Conservation (phyloP, 805 yeast species). For the Maudiozyma turicensis region DNA sequence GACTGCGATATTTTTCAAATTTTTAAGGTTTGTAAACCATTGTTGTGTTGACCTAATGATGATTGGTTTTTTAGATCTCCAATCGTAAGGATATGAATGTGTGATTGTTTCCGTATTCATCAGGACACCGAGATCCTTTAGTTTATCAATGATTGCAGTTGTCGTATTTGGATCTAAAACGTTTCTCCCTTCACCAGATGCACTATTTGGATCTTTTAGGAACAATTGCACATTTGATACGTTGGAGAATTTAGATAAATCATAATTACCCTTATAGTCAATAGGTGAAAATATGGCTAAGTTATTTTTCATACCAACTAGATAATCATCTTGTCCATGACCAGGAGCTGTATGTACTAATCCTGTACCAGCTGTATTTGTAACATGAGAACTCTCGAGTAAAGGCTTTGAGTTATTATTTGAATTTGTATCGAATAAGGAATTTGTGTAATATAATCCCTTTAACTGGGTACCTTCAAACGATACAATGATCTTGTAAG, state of each 20-base stretch:
- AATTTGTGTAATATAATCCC: conserved; percentile 44
- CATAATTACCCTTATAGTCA: conserved; percentile 62
- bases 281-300: conserved; percentile 68
- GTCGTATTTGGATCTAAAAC: conserved; percentile 55
- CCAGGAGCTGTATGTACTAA: conserved; percentile 97
- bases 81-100: conserved; percentile 93
- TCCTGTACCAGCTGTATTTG: conserved; percentile 80
- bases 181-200: conserved; percentile 34
- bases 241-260: conserved; percentile 34
- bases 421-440: conserved; percentile 35
- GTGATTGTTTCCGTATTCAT: conserved; percentile 41
- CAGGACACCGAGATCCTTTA: conserved; percentile 36
- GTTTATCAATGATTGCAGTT: conserved; percentile 33
- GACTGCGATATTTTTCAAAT: conserved; percentile 55
- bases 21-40: conserved; percentile 85
- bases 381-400: conserved; percentile 73
- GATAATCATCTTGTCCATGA: conserved; percentile 90
- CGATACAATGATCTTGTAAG: conserved; percentile 12
- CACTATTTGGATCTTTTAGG: conserved; percentile 9
- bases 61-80: conserved; percentile 96
- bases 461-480: conserved; percentile 37
- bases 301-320: conserved; percentile 49
- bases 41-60: conserved; percentile 92
- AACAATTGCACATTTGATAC: conserved; percentile 5
- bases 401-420: conserved; percentile 36